Conservation (phyloP, 768 basidiomycete genomes). For the Trametes cubensis region DNA sequence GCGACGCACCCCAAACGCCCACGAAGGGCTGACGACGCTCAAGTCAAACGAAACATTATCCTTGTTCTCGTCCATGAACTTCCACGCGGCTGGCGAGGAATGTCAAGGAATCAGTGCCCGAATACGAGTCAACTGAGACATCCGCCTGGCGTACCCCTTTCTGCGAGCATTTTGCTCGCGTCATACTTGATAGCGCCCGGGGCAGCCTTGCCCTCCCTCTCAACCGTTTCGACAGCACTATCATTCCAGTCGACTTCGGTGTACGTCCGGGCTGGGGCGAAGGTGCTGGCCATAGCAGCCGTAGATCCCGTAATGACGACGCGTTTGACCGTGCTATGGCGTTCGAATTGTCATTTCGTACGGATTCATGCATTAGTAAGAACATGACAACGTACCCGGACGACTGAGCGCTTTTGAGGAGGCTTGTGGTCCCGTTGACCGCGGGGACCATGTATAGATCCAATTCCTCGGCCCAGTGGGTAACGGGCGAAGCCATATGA, state of each 20-base stretch:
- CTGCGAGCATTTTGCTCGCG: conserved; percentile 62
- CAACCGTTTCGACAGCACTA: conserved; percentile 44
- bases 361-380: no score
- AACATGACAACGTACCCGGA: neutral
- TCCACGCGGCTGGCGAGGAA: conserved; percentile 46
- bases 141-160: conserved; percentile 35
- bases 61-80: conserved; percentile 41
- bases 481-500: conserved; percentile 68
- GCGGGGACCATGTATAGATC: conserved; percentile 68
- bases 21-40: conserved; percentile 52
- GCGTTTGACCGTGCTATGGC: conserved; percentile 49
- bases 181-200: conserved; percentile 47
- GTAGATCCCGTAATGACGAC: conserved; percentile 61
- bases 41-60: conserved; percentile 37
- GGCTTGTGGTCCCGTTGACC: conserved; percentile 65
- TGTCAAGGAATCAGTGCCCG: neutral
- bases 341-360: neutral
- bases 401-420: conserved; percentile 55
- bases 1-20: conserved; percentile 17
- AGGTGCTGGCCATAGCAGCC: conserved; percentile 41
- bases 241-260: conserved; percentile 67
- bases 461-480: conserved; percentile 45
- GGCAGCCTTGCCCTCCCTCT: conserved; percentile 52
- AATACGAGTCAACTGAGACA: neutral
- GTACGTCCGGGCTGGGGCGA: conserved; percentile 36